Conservation (phyloP, 2,329 filamentous ascomycete genomes). For the Venturia asperata region DNA sequence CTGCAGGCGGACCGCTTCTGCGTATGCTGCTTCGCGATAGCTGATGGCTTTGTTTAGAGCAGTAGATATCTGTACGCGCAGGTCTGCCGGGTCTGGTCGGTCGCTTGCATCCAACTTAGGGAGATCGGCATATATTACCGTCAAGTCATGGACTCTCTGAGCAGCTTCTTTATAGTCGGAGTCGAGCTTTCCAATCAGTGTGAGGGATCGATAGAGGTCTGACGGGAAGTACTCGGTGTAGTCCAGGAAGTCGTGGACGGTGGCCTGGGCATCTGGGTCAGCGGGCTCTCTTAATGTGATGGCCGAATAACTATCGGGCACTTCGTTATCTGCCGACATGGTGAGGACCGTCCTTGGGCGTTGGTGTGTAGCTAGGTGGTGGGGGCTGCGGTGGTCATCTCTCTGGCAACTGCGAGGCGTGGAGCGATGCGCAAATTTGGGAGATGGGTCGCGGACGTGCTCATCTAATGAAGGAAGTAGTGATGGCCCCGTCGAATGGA, state of each 20-base stretch:
- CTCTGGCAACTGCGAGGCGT: background rate
- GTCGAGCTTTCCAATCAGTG: conserved; percentile 51
- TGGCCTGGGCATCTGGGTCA: conserved; percentile 59
- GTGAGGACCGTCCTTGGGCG: conserved; percentile 1
- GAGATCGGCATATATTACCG: conserved; percentile 43
- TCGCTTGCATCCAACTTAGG: conserved; percentile 43
- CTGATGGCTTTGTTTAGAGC: conserved; percentile 49
- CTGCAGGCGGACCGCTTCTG: conserved; percentile 50
- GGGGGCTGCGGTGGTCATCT: background rate
- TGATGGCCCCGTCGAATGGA: background rate
- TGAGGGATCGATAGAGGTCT: conserved; percentile 56
- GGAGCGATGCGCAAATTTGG: background rate
- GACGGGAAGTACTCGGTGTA: conserved; percentile 64
- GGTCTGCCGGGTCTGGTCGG: conserved; percentile 44
- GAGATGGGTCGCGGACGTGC: background rate
- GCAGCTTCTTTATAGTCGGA: conserved; percentile 37
- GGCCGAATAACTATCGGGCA: conserved; percentile 11
- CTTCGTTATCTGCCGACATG: conserved; percentile 12
- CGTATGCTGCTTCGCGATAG: conserved; percentile 49
- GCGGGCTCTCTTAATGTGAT: conserved; percentile 22
- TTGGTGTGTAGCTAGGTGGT: background rate
- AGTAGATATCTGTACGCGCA: conserved; percentile 51
- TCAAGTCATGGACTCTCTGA: conserved; percentile 41
- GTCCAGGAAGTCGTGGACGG: conserved; percentile 60
- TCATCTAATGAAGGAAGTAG: background rate